Percentiles rank a stretch among this genome's conserved stretches.
Conservation (phyloP, 1,284 basidiomycete genomes). For the Tilletia setariae region DNA sequence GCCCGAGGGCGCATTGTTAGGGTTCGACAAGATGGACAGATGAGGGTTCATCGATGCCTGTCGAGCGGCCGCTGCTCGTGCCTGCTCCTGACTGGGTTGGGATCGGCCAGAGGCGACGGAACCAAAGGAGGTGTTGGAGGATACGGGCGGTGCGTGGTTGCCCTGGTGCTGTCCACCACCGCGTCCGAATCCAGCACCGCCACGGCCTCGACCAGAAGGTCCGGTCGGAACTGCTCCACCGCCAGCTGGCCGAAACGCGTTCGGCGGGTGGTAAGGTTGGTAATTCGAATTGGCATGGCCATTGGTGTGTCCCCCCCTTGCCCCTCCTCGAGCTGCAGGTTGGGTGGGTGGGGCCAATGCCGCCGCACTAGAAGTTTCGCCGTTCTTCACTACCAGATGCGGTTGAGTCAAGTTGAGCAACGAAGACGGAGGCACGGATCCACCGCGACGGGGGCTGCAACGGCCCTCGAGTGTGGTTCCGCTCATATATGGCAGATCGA, state of each 20-base stretch:
- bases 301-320: neutral
- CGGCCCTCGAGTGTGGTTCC: constrained; percentile 77
- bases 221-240: neutral
- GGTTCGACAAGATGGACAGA: neutral
- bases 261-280: constrained; percentile 2
- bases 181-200: neutral
- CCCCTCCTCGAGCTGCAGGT: neutral
- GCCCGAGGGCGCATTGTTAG: neutral
- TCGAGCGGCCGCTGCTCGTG: neutral
- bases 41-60: constrained; percentile 5
- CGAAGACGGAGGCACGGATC: constrained; percentile 35
- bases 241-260: neutral
- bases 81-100: neutral
- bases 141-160: neutral
- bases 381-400: constrained; percentile 32
- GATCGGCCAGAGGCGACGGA: neutral
- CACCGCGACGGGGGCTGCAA: constrained; percentile 34
- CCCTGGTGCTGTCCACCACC: neutral
- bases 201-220: neutral
- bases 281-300: neutral
- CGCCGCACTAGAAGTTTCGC: neutral
- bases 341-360: neutral
- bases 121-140: neutral
- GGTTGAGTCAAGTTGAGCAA: constrained; percentile 51
- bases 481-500: constrained; percentile 92